Conservation (phyloP, 257 asterid species). For the Gentiana straminea region DNA sequence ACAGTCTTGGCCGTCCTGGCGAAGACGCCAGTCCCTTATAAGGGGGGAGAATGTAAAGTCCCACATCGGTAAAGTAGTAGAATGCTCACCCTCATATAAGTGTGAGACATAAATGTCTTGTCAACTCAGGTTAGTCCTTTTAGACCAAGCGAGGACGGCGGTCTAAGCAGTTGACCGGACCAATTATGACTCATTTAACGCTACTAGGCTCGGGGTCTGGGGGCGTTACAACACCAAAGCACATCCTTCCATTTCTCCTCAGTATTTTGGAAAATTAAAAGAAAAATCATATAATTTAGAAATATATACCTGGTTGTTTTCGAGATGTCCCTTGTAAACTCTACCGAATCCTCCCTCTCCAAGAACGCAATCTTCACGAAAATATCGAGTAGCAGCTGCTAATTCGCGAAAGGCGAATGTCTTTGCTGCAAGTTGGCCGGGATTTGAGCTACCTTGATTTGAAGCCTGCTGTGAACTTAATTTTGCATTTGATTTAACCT, state of each 20-base stretch:
- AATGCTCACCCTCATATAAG: no score
- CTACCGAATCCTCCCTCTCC: constrained; percentile 98
- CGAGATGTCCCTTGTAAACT: constrained; percentile 80
- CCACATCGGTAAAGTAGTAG: no score
- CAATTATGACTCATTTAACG: no score
- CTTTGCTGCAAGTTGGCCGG: constrained; percentile 63
- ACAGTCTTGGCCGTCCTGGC: no score
- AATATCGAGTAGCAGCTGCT: constrained; percentile 72
- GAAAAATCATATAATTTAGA: neutral
- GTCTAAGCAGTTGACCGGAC: no score
- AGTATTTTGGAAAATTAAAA: neutral
- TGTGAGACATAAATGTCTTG: no score
- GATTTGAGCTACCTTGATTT: constrained; percentile 41
- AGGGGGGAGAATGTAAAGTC: no score
- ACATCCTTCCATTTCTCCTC: neutral
- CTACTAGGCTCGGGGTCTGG: no score
- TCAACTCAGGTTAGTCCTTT: no score
- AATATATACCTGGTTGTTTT: constrained; percentile 40
- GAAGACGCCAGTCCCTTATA: no score
- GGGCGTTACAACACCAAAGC: no score
- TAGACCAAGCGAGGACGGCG: no score
- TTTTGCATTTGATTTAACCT: constrained; percentile 20
- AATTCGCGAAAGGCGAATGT: constrained; percentile 70
- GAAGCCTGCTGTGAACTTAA: constrained; percentile 18
- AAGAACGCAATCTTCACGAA: constrained; percentile 53